These are phyloP conservation scores for Aspergillus viridinutans DNA, from an alignment of 2,329 filamentous ascomycete species.

Conservation along the genomic window DNA sequence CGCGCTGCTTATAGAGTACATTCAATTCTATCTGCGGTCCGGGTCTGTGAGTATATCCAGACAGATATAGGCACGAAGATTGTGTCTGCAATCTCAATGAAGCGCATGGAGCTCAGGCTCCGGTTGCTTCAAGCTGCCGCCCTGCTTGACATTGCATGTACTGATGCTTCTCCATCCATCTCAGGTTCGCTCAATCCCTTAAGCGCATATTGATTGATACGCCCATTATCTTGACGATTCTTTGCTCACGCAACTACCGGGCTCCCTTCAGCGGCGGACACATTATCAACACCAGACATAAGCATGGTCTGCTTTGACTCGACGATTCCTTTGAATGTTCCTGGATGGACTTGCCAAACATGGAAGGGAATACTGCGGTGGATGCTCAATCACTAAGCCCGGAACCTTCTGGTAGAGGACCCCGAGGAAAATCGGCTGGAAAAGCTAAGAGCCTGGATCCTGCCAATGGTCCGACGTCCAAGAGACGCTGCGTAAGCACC, in stretches of 20 bases:
- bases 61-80: not conserved
- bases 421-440: slow-evolving; percentile 13
- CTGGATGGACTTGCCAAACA: slow-evolving; percentile 24
- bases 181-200: not conserved
- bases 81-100: not conserved
- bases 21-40: not conserved
- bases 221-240: not conserved
- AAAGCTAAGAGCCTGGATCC: slow-evolving; percentile 29
- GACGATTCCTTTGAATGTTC: slow-evolving; percentile 17
- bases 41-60: not conserved
- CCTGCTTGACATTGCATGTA: not conserved
- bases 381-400: slow-evolving; percentile 9
- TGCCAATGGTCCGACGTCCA: slow-evolving; percentile 39
- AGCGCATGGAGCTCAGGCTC: not conserved
- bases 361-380: slow-evolving; percentile 19
- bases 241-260: not conserved
- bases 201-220: not conserved
- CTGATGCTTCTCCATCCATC: not conserved
- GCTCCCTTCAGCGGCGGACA: slow-evolving; percentile 2
- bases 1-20: not conserved
- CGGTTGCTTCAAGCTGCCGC: not conserved
- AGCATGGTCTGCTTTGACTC: slow-evolving; percentile 18
- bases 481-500: slow-evolving; percentile 77
- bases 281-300: slow-evolving; percentile 8
- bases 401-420: slow-evolving; percentile 10